A percentile compares a stretch with the other conserved stretches of the same genome.
phyloP scores from a whole-genome alignment of 2,329 filamentous ascomycete species.

The Botrytis paeoniae region DNA sequence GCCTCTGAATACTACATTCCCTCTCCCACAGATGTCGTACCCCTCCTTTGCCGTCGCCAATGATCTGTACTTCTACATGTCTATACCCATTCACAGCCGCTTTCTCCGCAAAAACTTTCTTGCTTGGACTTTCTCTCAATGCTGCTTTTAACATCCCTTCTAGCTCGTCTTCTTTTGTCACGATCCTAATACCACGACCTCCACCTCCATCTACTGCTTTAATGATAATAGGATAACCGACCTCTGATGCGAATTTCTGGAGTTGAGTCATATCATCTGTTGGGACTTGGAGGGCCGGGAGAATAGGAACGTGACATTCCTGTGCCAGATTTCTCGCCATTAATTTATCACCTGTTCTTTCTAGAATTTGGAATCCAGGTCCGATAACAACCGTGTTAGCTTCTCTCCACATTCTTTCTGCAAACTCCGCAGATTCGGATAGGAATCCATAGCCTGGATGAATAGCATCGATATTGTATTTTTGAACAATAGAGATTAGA shows the following conservation, averaged over 20 bases:
- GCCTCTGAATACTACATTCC: constrained; percentile 50
- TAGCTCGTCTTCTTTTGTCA: constrained; percentile 49
- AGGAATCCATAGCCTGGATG: constrained; percentile 72
- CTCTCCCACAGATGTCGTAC: constrained; percentile 45
- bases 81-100: constrained; percentile 58
- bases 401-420: constrained; percentile 62
- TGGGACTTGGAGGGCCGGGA: constrained; percentile 65
- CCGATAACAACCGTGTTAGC: constrained; percentile 69
- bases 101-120: constrained; percentile 55
- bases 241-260: constrained; percentile 42
- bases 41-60: constrained; percentile 50
- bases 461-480: constrained; percentile 58
- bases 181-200: constrained; percentile 61
- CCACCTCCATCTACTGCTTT: constrained; percentile 63
- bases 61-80: constrained; percentile 51
- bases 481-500: constrained; percentile 47
- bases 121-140: constrained; percentile 59
- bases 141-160: constrained; percentile 52
- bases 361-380: constrained; percentile 46
- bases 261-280: constrained; percentile 62
- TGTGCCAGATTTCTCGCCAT: constrained; percentile 62
- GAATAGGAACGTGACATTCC: constrained; percentile 63
- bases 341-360: constrained; percentile 45
- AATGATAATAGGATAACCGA: constrained; percentile 49
- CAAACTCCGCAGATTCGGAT: constrained; percentile 68